A percentile compares a stretch with the other conserved stretches of the same genome.
These are phyloP conservation scores for Candida sojae DNA, from an alignment of 1,139 yeast species.

Conservation along the genomic window DNA sequence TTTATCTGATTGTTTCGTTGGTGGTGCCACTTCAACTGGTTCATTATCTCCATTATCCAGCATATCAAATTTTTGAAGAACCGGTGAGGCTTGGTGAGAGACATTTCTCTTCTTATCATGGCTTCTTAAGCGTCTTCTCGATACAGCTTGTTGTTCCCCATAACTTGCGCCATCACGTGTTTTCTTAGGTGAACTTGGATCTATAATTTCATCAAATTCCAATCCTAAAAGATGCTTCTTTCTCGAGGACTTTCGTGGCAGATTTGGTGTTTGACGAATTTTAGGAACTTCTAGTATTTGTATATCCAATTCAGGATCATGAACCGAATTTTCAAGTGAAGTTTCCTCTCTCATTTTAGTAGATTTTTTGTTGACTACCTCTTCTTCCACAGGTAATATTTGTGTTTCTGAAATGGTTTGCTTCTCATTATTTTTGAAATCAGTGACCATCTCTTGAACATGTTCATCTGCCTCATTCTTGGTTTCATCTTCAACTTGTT, in stretches of 20 bases:
- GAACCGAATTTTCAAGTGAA: too few species aligned
- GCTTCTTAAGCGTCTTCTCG: slow-evolving; percentile 4
- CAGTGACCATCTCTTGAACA: neutral
- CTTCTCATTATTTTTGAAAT: neutral
- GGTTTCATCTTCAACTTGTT: neutral
- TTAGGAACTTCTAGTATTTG: neutral
- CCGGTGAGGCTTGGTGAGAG: slow-evolving; percentile 3
- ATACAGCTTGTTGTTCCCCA: neutral
- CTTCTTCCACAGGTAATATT: too few species aligned
- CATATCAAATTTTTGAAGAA: slow-evolving; percentile 1
- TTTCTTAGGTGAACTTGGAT: neutral
- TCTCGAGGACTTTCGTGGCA: neutral
- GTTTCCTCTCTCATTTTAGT: too few species aligned
- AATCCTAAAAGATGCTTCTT: slow-evolving; percentile 2
- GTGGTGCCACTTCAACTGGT: neutral
- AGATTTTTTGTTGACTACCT: too few species aligned
- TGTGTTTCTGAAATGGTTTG: too few species aligned
- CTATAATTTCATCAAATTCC: slow-evolving; percentile 1
- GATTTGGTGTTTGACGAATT: neutral
- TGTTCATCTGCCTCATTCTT: neutral
- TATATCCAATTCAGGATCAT: neutral
- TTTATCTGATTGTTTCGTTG: neutral
- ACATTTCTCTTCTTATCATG: neutral
- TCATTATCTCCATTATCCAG: neutral
- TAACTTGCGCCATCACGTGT: neutral